Evolutionary conservation across 2,329 filamentous ascomycete species (phyloP).

Genomic region (Parasarocladium wereldwijsianum): DNA sequence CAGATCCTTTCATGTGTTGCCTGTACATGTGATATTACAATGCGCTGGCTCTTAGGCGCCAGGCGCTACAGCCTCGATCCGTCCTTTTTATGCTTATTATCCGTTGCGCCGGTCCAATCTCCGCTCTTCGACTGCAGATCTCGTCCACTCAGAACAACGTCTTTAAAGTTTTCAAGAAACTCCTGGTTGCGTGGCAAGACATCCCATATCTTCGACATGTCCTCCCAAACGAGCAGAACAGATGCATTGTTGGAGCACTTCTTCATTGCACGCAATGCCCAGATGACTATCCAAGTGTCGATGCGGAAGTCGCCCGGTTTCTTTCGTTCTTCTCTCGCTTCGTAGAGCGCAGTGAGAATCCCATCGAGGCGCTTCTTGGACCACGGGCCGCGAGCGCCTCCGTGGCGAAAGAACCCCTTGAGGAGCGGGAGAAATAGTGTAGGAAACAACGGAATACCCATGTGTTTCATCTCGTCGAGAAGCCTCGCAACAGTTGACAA

Average conservation of each 20-base stretch:
- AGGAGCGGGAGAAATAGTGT: slow-evolving; percentile 70
- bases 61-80: slow-evolving; percentile 15
- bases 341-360: slow-evolving; percentile 51
- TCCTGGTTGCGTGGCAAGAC: slow-evolving; percentile 23
- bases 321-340: slow-evolving; percentile 29
- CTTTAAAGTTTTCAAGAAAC: slow-evolving; percentile 31
- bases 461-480: slow-evolving; percentile 65
- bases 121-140: slow-evolving; percentile 15
- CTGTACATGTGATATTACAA: no score
- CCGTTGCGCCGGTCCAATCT: slow-evolving; percentile 11
- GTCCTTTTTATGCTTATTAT: slow-evolving; percentile 13
- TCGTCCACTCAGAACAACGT: slow-evolving; percentile 22
- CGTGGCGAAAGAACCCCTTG: slow-evolving; percentile 66
- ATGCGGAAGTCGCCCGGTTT: slow-evolving; percentile 32
- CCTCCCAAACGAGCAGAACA: slow-evolving; percentile 39
- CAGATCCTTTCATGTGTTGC: no score
- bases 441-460: slow-evolving; percentile 54
- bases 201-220: slow-evolving; percentile 32
- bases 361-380: slow-evolving; percentile 50
- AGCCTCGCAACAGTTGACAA: slow-evolving; percentile 55
- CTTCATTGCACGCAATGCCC: slow-evolving; percentile 48
- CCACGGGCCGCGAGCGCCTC: slow-evolving; percentile 54
- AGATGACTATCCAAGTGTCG: slow-evolving; percentile 45
- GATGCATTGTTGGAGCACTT: slow-evolving; percentile 37
- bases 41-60: no score